A percentile compares a stretch with the other conserved stretches of the same genome.
These are phyloP conservation scores for Diversispora eburnea DNA, from an alignment of 192 early-diverging fungal species.

Conservation along the genomic window DNA sequence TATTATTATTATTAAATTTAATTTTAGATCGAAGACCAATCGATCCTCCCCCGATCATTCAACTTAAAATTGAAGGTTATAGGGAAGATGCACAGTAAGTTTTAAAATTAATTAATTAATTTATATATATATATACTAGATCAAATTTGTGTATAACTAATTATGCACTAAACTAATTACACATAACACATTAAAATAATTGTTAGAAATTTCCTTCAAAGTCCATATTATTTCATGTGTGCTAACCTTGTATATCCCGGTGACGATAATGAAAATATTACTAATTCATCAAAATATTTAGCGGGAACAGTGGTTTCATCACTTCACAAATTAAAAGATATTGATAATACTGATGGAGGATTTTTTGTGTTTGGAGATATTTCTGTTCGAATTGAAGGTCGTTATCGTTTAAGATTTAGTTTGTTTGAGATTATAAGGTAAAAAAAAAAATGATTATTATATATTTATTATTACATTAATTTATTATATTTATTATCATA, in stretches of 20 bases:
- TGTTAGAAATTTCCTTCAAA: conserved; percentile 50
- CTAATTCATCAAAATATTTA: conserved; percentile 71
- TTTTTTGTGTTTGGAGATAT: conserved; percentile 96
- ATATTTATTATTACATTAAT: no score
- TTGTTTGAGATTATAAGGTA: conserved; percentile 80
- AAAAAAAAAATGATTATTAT: no score
- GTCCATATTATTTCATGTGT: conserved; percentile 94
- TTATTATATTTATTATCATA: no score
- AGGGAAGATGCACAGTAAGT: conserved; percentile 37
- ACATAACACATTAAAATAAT: neutral
- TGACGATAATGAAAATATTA: conserved; percentile 61
- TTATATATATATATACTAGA: no score
- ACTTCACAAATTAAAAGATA: conserved; percentile 77
- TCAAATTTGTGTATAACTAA: no score
- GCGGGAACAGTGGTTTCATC: conserved; percentile 91
- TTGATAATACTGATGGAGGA: conserved; percentile 78
- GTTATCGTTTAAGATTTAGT: conserved; percentile 75
- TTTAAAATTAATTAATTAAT: neutral
- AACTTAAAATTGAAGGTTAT: conserved; percentile 41
- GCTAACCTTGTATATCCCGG: conserved; percentile 73
- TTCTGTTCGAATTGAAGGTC: conserved; percentile 79
- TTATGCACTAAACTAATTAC: neutral
- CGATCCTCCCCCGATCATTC: conserved; percentile 75
- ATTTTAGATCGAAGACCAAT: conserved; percentile 69
- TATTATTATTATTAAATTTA: neutral